phyloP scores from a whole-genome alignment of 148 eudicot species.

The Tetragonia tetragonoides region DNA sequence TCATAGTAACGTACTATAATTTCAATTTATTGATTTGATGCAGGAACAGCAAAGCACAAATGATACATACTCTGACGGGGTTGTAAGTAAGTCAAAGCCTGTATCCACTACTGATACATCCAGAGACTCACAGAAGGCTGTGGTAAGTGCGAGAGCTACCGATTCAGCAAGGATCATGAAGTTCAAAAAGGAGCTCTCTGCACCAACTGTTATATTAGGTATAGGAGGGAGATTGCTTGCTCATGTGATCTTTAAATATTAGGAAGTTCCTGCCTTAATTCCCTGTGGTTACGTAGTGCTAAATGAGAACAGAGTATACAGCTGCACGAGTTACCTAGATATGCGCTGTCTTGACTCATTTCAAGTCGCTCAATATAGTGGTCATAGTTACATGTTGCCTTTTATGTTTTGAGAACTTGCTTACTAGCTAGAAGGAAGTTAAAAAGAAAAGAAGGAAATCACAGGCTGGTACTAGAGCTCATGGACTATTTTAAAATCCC shows the following conservation, averaged over 20 bases:
- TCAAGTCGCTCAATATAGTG: background rate
- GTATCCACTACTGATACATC: conserved; percentile 39
- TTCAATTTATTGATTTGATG: conserved; percentile 18
- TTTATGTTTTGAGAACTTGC: background rate
- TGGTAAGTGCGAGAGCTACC: conserved; percentile 71
- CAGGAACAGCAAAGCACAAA: conserved; percentile 55
- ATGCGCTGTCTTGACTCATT: background rate
- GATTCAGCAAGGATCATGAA: conserved; percentile 92
- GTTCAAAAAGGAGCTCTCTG: conserved; percentile 80
- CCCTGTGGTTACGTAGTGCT: background rate
- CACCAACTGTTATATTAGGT: conserved; percentile 76
- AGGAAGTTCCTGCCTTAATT: background rate
- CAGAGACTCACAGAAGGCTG: conserved; percentile 57
- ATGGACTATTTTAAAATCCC: no score
- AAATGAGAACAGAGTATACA: background rate
- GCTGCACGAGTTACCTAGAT: background rate
- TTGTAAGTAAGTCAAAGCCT: conserved; percentile 43
- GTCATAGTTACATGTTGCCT: background rate
- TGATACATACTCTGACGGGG: conserved; percentile 33
- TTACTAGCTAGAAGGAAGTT: no score
- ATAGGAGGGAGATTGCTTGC: background rate
- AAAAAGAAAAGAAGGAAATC: background rate
- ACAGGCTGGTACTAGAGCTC: background rate
- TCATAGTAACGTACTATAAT: conserved; percentile 1
- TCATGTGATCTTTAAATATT: background rate